Percentiles rank a stretch among this genome's conserved stretches.
These are phyloP conservation scores for Mortierella alpina DNA, from an alignment of 192 early-diverging fungal genomes.

Conservation along the genomic window DNA sequence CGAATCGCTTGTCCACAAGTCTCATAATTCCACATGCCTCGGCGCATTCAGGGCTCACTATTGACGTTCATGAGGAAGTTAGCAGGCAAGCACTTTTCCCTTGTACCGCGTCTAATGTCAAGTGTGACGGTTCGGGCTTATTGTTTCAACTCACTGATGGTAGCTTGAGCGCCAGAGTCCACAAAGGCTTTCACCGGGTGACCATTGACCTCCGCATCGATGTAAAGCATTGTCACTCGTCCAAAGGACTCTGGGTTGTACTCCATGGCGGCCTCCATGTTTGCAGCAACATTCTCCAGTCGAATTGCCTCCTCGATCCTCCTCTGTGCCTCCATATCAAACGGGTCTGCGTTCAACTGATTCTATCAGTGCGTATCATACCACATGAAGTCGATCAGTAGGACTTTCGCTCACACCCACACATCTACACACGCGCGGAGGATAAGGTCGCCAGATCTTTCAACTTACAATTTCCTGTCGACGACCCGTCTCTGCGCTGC, in stretches of 20 bases:
- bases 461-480: conserved; percentile 56
- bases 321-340: conserved; percentile 90
- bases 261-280: conserved; percentile 90
- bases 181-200: conserved; percentile 91
- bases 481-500: conserved; percentile 65
- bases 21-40: conserved; percentile 88
- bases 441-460: neutral
- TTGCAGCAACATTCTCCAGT: conserved; percentile 84
- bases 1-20: conserved; percentile 88
- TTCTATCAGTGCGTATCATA: conserved; percentile 30
- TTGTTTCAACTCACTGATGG: conserved; percentile 73
- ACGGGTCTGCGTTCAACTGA: conserved; percentile 82
- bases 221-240: conserved; percentile 91
- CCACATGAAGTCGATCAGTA: neutral
- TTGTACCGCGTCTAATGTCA: neutral
- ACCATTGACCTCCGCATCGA: conserved; percentile 91
- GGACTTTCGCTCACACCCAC: too few species aligned
- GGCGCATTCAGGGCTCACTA: conserved; percentile 75
- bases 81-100: neutral
- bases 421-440: neutral
- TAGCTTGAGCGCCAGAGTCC: conserved; percentile 96
- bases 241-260: conserved; percentile 96
- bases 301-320: conserved; percentile 92
- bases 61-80: neutral
- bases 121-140: neutral